Evolutionary conservation across 1,139 yeast genomes (phyloP), one percentile per base, ranked within the genome.

Genomic region (Oligophagozyma castellii): DNA sequence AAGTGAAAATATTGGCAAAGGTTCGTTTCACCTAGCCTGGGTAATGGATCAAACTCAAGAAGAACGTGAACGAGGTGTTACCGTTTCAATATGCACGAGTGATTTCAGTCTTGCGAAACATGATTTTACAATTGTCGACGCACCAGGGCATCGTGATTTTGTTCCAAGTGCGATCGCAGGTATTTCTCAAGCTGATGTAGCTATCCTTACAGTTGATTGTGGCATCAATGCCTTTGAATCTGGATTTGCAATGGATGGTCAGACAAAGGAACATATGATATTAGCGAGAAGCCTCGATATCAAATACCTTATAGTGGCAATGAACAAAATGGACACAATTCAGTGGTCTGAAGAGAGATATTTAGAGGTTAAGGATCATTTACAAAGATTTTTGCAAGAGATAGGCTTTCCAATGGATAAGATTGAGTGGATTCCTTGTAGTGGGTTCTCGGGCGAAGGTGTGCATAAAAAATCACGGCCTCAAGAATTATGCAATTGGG

Each of bases 161-260:
- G 93, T 92, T 37, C 94, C 96, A n/a, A 93, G 86, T 53, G 89
- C 93, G 83, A 89, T 92, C 55, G 92, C 94, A 26, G 99, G 98
- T 37, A 92, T 93, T 1, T 68, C 93, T 8, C 95, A 86, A 52
- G 84, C 80, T 38, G 75, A 73, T 62, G 42, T 58, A 19, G 78
- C 79, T 0, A 49, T 61, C 1, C 37, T 61, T 10, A 57, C 61
- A 3, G 52, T 61, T 23, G 98, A 92, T 53, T 62, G 93, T 5
- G 71, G 77, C 16, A 66, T 70, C 1, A 80, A 84, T 32, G 95
- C 93, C 3, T 89, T 84, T 55, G 95, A 89, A 56, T 66, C 86
- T 4, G 95, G 96, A 0, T 86, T 89, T 47, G 63, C 70, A 22
- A 56, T 76, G 37, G 84, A 79, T 50, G 98, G 98, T 1, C 96